Percentiles rank a stretch among this genome's conserved stretches.
Conservation (phyloP, 345 rosid species). For the Combretum micranthum region DNA sequence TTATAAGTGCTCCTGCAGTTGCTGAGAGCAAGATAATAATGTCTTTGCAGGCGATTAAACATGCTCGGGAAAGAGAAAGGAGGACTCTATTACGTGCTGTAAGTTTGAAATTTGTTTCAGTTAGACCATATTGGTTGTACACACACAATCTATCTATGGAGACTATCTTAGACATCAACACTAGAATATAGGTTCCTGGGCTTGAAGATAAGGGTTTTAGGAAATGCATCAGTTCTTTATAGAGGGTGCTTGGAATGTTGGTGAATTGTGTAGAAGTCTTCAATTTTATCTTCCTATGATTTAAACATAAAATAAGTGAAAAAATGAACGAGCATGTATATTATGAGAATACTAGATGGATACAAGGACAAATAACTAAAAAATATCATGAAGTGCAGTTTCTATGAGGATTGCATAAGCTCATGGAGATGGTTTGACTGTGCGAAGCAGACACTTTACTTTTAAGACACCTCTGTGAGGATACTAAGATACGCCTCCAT, state of each 20-base stretch:
- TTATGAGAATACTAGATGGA: too few relatives aligned
- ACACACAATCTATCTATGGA: not conserved
- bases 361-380: too few relatives aligned
- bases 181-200: not conserved
- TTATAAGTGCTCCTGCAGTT: not conserved
- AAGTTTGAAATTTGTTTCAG: conserved; percentile 21
- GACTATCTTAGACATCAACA: not conserved
- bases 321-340: too few relatives aligned
- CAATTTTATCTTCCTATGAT: not conserved
- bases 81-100: conserved; percentile 75
- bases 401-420: too few relatives aligned
- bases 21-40: conserved; percentile 4
- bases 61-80: conserved; percentile 89
- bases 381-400: too few relatives aligned
- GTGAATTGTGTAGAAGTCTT: not conserved
- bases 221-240: not conserved
- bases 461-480: too few relatives aligned
- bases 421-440: too few relatives aligned
- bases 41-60: conserved; percentile 68
- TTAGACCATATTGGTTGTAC: not conserved
- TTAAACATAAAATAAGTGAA: too few relatives aligned
- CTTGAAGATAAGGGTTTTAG: not conserved
- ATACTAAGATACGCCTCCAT: too few relatives aligned
- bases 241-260: not conserved
- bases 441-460: too few relatives aligned